A percentile compares a stretch with the other conserved stretches of the same genome.
Evolutionary conservation across 2,329 filamentous ascomycete genomes (phyloP).

Genomic region (Shiraia bambusicola): DNA sequence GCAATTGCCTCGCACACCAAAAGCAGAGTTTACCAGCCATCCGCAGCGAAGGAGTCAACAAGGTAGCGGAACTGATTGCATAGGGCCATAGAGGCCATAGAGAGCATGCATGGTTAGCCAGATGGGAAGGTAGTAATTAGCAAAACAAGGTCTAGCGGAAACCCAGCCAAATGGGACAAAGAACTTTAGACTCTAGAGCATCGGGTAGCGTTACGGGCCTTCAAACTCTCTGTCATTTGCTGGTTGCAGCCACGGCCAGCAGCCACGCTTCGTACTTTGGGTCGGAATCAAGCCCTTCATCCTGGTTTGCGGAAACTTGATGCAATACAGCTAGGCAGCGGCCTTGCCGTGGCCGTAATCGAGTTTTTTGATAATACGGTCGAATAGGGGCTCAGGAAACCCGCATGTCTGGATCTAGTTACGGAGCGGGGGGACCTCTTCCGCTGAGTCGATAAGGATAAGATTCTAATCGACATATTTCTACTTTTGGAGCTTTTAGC

Average conservation of each 20-base stretch:
- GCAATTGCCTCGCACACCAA: constrained; percentile 21
- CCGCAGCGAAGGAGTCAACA: constrained; percentile 12
- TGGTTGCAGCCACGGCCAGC: too few species aligned
- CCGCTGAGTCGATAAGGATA: too few species aligned
- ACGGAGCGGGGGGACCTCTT: too few species aligned
- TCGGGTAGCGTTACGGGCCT: not conserved
- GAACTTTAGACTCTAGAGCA: not conserved
- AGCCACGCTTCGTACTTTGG: too few species aligned
- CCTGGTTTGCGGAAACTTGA: not conserved
- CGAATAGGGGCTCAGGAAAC: not conserved
- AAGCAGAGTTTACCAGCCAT: constrained; percentile 25
- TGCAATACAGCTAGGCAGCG: not conserved
- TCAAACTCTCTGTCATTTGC: too few species aligned
- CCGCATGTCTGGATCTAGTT: too few species aligned
- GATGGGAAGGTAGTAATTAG: constrained; percentile 8
- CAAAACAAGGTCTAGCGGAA: constrained; percentile 12
- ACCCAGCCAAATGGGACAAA: not conserved
- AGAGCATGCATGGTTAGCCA: not conserved
- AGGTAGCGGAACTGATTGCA: constrained; percentile 3
- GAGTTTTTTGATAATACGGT: not conserved
- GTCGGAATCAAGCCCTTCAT: too few species aligned
- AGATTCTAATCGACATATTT: too few species aligned
- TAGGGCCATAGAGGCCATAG: too few species aligned
- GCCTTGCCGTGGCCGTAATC: constrained; percentile 4
- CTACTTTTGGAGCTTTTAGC: not conserved